A percentile compares a stretch with the other conserved stretches of the same genome.
These are phyloP conservation scores for Alternaria arbusti DNA, from an alignment of 2,329 filamentous ascomycete species.

Conservation along the genomic window DNA sequence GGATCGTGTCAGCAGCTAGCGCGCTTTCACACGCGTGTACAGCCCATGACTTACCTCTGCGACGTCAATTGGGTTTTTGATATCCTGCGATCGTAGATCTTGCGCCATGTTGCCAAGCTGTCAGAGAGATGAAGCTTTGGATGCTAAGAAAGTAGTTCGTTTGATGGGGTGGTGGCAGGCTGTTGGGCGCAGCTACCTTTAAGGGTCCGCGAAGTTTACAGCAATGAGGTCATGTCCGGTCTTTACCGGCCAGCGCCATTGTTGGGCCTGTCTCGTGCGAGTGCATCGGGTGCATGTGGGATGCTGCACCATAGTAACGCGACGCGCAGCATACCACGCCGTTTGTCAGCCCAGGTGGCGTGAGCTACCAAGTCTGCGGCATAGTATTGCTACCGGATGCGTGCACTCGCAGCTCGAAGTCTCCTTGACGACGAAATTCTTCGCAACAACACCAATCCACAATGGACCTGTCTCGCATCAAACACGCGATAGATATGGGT, in stretches of 20 bases:
- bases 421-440: neutral
- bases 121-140: neutral
- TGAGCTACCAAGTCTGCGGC: slow-evolving; percentile 13
- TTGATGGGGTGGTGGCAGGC: slow-evolving; percentile 11
- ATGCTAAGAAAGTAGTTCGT: slow-evolving; percentile 3
- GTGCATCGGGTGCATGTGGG: slow-evolving; percentile 13
- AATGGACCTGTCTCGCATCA: neutral
- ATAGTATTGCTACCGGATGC: neutral
- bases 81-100: slow-evolving; percentile 51
- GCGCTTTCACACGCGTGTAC: neutral
- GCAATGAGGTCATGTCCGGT: slow-evolving; percentile 18
- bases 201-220: slow-evolving; percentile 5
- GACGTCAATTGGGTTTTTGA: slow-evolving; percentile 60
- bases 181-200: slow-evolving; percentile 23
- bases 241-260: slow-evolving; percentile 11
- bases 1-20: slow-evolving; percentile 10
- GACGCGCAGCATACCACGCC: slow-evolving; percentile 15
- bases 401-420: slow-evolving; percentile 1
- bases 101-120: slow-evolving; percentile 38
- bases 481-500: neutral
- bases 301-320: slow-evolving; percentile 17
- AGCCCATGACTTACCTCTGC: slow-evolving; percentile 56
- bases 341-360: slow-evolving; percentile 29
- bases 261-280: slow-evolving; percentile 15
- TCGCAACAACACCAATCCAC: neutral